Evolutionary conservation across 345 rosid genomes (phyloP).

Genomic region (Arabidopsis suecica): DNA sequence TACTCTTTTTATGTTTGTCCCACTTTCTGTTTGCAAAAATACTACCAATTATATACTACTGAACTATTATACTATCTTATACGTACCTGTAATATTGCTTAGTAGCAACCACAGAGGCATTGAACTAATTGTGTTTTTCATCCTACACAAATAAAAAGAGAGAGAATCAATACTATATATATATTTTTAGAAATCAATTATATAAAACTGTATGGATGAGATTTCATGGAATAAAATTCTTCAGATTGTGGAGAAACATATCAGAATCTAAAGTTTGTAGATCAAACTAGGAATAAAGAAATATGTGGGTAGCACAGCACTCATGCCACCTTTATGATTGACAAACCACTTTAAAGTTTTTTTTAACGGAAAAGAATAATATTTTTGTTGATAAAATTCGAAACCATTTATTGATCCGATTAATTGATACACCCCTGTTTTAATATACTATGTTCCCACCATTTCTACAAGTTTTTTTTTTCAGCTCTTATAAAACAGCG

Average conservation of each 20-base stretch:
- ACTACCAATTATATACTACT: too few species aligned
- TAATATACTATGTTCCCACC: too few species aligned
- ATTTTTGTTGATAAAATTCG: too few species aligned
- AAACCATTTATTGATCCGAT: too few species aligned
- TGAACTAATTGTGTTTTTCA: neutral
- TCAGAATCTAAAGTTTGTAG: conserved; percentile 18
- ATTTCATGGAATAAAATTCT: conserved; percentile 20
- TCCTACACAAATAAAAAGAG: neutral
- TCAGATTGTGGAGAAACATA: neutral
- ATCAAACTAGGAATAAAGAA: conserved; percentile 10
- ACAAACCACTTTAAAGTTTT: neutral
- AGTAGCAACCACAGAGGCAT: neutral
- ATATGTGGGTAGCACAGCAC: conserved; percentile 6
- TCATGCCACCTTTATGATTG: neutral
- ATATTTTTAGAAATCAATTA: too few species aligned
- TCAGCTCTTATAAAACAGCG: too few species aligned
- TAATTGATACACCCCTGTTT: too few species aligned
- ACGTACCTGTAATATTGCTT: neutral
- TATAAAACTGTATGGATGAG: conserved; percentile 17
- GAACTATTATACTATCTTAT: too few species aligned
- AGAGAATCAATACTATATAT: too few species aligned
- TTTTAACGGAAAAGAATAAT: neutral
- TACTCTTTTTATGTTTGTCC: too few species aligned
- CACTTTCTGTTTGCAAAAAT: too few species aligned
- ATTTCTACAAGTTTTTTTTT: too few species aligned